Evolutionary conservation across 2,329 filamentous ascomycete genomes (phyloP).

Genomic region (Diaporthe helianthi): DNA sequence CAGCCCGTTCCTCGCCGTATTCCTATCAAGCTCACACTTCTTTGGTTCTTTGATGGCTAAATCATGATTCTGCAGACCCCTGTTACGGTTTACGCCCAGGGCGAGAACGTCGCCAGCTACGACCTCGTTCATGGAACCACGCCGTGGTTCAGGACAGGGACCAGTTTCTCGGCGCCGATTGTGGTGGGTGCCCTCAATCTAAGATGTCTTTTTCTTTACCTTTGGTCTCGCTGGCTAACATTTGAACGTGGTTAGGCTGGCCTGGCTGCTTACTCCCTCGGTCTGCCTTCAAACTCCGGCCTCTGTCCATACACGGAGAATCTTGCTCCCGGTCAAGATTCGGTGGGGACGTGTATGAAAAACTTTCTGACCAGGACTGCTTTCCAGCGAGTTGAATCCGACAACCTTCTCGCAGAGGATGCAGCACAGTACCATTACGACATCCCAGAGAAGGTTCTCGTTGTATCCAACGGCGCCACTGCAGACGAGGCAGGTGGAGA

Average conservation of each 20-base stretch:
- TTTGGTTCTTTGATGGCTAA: too few species aligned
- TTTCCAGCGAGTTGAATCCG: not conserved
- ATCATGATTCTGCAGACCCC: not conserved
- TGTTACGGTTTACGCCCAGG: conserved; percentile 7
- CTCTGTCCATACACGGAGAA: not conserved
- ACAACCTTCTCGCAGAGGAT: not conserved
- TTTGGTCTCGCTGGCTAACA: not conserved
- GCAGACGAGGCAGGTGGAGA: not conserved
- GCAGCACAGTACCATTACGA: not conserved
- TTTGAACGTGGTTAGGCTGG: not conserved
- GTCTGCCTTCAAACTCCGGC: not conserved
- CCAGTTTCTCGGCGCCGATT: conserved; percentile 1
- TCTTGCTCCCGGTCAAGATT: not conserved
- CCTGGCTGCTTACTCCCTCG: not conserved
- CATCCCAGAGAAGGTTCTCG: not conserved
- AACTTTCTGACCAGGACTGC: not conserved
- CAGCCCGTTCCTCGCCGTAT: too few species aligned
- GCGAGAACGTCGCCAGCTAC: not conserved
- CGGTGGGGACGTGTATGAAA: not conserved
- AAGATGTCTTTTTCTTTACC: not conserved
- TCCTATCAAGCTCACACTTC: too few species aligned
- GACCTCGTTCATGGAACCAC: not conserved
- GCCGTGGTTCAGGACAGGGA: not conserved
- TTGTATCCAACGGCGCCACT: not conserved
- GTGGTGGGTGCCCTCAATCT: not conserved